phyloP scores from a whole-genome alignment of 78 protist genomes.

The Dictyostelium discoideum region DNA sequence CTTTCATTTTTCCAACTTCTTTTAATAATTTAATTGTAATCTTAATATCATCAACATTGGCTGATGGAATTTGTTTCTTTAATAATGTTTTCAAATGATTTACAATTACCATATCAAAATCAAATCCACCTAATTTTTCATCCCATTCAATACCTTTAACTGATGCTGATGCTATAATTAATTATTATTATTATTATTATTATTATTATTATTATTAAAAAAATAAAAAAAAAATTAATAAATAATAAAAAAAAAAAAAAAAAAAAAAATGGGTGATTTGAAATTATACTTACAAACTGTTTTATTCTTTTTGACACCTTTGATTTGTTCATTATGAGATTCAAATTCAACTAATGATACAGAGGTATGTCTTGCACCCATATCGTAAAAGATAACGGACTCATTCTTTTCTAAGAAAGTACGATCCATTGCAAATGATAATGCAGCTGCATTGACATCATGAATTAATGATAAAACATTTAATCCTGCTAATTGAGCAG shows the following conservation, averaged over 20 bases:
- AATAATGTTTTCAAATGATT: conserved; percentile 54
- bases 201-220: background rate
- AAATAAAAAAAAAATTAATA: background rate
- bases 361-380: conserved; percentile 80
- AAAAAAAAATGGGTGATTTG: too few species aligned
- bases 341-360: conserved; percentile 63
- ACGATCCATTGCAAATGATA: conserved; percentile 69
- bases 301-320: conserved; percentile 25
- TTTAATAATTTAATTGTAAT: conserved; percentile 82
- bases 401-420: conserved; percentile 40
- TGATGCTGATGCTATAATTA: background rate
- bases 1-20: conserved; percentile 85
- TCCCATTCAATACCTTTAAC: conserved; percentile 73
- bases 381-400: conserved; percentile 79
- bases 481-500: conserved; percentile 82
- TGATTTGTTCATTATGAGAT: conserved; percentile 3
- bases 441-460: conserved; percentile 56
- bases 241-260: background rate
- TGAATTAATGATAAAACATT: conserved; percentile 70
- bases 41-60: conserved; percentile 8
- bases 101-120: conserved; percentile 81
- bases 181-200: background rate
- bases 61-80: conserved; percentile 14
- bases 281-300: conserved; percentile 48
- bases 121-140: conserved; percentile 82